Base-by-base conservation (phyloP, 2,329 filamentous ascomycete species). In the Trichoderma sp. region DNA sequence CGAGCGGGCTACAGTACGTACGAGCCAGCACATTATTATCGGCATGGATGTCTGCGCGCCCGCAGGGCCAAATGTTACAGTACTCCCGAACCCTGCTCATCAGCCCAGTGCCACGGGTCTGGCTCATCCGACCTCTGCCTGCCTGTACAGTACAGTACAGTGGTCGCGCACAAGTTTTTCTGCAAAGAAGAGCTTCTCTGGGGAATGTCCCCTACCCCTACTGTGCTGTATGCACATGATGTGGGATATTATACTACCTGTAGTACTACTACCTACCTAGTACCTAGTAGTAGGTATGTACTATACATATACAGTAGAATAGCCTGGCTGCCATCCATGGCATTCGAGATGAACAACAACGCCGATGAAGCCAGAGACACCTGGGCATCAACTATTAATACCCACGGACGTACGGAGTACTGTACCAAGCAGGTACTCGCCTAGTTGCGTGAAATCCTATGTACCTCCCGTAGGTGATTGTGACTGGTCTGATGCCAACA, bases 21-120 rank as follows among this genome's bases (percentile, higher is more conserved):
- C n/a, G 39, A 32, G 52, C n/a, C n/a, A 29, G 52, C 27, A n/a
- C n/a, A 45, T 19, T 45, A 50, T 34, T 42, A 48, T 48, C 35
- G 27, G 61, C 50, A 56, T 42, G 39, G 50, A 19, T n/a, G 35
- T 56, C 50, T 64, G 61, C 61, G 61, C 61, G 61, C 61, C 61
- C 50, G 35, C 61, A 64, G 60, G 25, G 25, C 37, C 35, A 37
- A 54, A 32, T 32, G 29, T 17, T 12, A n/a, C n/a, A n/a, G n/a
- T n/a, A 34, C 35, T 15, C 48, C 32, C 19, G 25, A 17, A 29
- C 60, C 37, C 61, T 54, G n/a, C 37, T 45, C 22, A 19, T 52
- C 32, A 37, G 60, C 48, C 60, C 60, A 53, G 34, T 64, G 34
- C 45, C 48, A 50, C 60, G 34, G 45, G 15, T 39, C 19, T 50